Conservation (phyloP, 192 early-diverging fungal genomes). For the Dissophora globulifera region DNA sequence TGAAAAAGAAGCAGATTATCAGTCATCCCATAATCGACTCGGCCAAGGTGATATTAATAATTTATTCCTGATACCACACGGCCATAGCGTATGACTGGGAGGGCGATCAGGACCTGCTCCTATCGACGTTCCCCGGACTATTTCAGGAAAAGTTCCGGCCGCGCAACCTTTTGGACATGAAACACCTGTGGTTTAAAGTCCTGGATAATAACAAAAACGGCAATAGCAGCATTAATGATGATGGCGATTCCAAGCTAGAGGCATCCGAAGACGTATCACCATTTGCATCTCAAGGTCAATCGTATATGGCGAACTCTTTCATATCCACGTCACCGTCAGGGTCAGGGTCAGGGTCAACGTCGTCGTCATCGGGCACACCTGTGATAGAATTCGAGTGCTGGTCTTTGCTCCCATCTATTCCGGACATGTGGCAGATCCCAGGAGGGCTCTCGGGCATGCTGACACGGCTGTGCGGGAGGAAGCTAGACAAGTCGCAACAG, state of each 20-base stretch:
- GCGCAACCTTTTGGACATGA: slow-evolving; percentile 28
- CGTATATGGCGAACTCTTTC: too few species aligned
- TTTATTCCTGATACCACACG: too few species aligned
- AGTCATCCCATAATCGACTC: too few species aligned
- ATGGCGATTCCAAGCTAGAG: not conserved
- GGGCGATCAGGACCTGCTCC: slow-evolving; percentile 28
- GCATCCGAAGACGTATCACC: too few species aligned
- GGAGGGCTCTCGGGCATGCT: slow-evolving; percentile 25
- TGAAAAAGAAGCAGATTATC: too few species aligned
- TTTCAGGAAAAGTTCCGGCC: not conserved
- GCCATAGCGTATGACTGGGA: slow-evolving; percentile 36
- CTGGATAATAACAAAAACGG: not conserved
- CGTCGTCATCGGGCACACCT: not conserved
- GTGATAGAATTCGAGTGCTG: not conserved
- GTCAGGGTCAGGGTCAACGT: too few species aligned
- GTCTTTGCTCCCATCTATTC: not conserved
- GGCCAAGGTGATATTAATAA: too few species aligned
- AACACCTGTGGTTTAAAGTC: slow-evolving; percentile 3
- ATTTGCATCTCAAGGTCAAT: too few species aligned
- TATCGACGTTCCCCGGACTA: slow-evolving; percentile 6
- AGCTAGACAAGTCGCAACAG: slow-evolving; percentile 28
- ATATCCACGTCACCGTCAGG: too few species aligned
- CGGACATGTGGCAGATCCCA: not conserved
- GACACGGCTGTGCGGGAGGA: not conserved
- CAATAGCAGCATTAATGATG: not conserved